Evolutionary conservation across 345 rosid species (phyloP).

Genomic region (Boechera stricta): DNA sequence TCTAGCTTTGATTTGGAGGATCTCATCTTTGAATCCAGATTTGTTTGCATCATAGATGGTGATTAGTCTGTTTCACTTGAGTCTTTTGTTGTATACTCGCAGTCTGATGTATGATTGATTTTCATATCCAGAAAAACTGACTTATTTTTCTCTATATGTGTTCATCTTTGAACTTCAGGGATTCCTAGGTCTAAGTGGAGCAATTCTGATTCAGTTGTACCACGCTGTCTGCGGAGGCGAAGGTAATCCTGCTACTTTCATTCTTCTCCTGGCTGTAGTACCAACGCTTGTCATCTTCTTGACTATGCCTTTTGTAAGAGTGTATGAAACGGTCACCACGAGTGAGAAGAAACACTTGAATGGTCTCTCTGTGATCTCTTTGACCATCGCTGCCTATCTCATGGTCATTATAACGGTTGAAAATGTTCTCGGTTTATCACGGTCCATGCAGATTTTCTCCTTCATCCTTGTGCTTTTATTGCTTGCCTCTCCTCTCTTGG

Average conservation of each 20-base stretch:
- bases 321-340: conserved; percentile 50
- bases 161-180: conserved; percentile 57
- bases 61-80: not conserved
- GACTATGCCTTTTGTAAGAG: conserved; percentile 71
- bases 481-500: conserved; percentile 62
- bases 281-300: conserved; percentile 64
- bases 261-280: conserved; percentile 74
- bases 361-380: conserved; percentile 69
- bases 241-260: conserved; percentile 64
- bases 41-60: not conserved
- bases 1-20: not conserved
- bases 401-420: conserved; percentile 60
- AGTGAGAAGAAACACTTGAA: conserved; percentile 75
- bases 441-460: conserved; percentile 52
- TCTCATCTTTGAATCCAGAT: not conserved
- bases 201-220: conserved; percentile 72
- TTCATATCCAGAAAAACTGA: not conserved
- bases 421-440: conserved; percentile 60
- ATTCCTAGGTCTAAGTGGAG: conserved; percentile 92
- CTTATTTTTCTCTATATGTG: not conserved
- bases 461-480: conserved; percentile 59
- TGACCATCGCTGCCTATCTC: conserved; percentile 69
- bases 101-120: not conserved
- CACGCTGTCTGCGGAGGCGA: conserved; percentile 51
- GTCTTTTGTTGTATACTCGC: not conserved